Evolutionary conservation across 768 basidiomycete species (phyloP).

Genomic region (Pulveroboletus sp.): DNA sequence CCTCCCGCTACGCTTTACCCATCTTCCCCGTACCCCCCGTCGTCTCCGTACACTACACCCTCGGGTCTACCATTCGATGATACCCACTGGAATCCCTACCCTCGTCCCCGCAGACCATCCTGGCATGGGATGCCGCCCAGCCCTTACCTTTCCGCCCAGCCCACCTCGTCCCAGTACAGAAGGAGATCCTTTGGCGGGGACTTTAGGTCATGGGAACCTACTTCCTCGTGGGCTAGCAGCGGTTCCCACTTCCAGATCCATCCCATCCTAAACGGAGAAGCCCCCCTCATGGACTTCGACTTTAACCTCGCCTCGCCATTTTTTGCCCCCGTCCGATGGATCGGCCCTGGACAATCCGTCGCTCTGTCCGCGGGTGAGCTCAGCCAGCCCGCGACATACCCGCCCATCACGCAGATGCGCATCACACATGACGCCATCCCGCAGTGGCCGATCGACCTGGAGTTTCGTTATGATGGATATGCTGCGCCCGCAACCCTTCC

Average conservation of each 20-base stretch:
- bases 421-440: conserved; percentile 55
- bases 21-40: conserved; percentile 33
- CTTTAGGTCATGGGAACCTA: conserved; percentile 17
- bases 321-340: conserved; percentile 42
- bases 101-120: conserved; percentile 39
- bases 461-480: conserved; percentile 33
- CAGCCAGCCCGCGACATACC: conserved; percentile 51
- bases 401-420: conserved; percentile 49
- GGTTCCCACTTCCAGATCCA: conserved; percentile 28
- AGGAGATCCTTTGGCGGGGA: conserved; percentile 30
- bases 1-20: conserved; percentile 37
- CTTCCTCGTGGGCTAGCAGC: conserved; percentile 22
- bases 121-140: conserved; percentile 36
- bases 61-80: conserved; percentile 19
- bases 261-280: conserved; percentile 46
- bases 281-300: conserved; percentile 41
- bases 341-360: conserved; percentile 37
- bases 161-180: conserved; percentile 12
- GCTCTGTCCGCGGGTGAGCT: conserved; percentile 45
- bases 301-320: conserved; percentile 53
- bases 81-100: conserved; percentile 22
- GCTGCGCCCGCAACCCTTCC: conserved; percentile 23
- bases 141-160: conserved; percentile 21
- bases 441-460: conserved; percentile 58
- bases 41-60: conserved; percentile 32